Evolutionary conservation across 2,329 filamentous ascomycete genomes (phyloP).

Genomic region (Ceratocystis alfenasii): DNA sequence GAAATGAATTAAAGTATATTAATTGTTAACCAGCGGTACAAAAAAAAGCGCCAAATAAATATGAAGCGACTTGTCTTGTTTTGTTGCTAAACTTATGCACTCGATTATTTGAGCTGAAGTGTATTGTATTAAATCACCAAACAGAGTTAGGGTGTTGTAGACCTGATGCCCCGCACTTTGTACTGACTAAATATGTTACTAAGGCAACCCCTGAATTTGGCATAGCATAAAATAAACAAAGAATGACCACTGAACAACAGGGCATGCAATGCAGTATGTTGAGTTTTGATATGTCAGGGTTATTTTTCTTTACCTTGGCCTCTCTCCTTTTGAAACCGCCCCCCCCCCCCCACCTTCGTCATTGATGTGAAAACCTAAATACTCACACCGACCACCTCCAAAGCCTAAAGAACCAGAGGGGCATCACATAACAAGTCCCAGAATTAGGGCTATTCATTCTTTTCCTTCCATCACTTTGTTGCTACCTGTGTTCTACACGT

Average conservation of each 20-base stretch:
- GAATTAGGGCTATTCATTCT: not conserved
- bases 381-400: not conserved
- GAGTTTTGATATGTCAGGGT: too few species aligned
- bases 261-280: not conserved
- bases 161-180: not conserved
- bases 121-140: not conserved
- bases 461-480: not conserved
- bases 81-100: not conserved
- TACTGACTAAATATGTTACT: conserved; percentile 13
- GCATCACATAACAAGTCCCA: not conserved
- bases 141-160: not conserved
- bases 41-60: conserved; percentile 19
- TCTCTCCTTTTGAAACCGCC: not conserved
- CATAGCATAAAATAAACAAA: not conserved
- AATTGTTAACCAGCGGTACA: conserved; percentile 21
- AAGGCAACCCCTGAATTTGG: conserved; percentile 5
- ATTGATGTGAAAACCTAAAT: not conserved
- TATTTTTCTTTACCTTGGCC: too few species aligned
- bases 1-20: conserved; percentile 17
- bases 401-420: not conserved
- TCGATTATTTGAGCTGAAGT: not conserved
- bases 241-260: not conserved
- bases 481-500: too few species aligned
- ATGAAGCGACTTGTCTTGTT: conserved; percentile 1
- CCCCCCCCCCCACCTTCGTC: not conserved